A percentile compares a stretch with the other conserved stretches of the same genome.
Evolutionary conservation across 2,329 filamentous ascomycete genomes (phyloP).

Genomic region (Xylariales sp.): DNA sequence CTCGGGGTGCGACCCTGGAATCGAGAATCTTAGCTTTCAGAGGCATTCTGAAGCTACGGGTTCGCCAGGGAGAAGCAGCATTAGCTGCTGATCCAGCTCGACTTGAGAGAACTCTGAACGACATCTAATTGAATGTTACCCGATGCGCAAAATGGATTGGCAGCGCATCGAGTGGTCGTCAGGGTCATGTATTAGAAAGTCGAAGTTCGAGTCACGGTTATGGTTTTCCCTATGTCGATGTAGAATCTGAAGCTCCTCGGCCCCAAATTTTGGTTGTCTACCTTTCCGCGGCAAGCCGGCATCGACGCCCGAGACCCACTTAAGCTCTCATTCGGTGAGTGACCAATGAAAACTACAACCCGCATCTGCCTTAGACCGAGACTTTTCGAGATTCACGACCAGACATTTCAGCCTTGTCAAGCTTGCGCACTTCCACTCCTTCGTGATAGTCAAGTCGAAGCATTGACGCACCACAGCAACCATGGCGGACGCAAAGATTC

Average conservation of each 20-base stretch:
- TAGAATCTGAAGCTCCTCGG: slow-evolving; percentile 8
- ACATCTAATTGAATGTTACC: slow-evolving; percentile 45
- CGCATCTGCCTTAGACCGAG: slow-evolving; percentile 8
- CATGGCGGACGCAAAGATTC: slow-evolving; percentile 53
- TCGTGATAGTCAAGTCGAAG: slow-evolving; percentile 3
- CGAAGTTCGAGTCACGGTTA: slow-evolving; percentile 3
- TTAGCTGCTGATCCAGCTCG: slow-evolving; percentile 50
- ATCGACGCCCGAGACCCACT: background rate
- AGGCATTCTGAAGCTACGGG: slow-evolving; percentile 60
- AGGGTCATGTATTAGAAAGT: background rate
- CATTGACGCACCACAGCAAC: slow-evolving; percentile 7
- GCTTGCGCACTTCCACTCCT: background rate
- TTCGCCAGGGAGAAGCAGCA: slow-evolving; percentile 36
- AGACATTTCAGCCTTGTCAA: slow-evolving; percentile 11
- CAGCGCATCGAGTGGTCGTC: slow-evolving; percentile 28
- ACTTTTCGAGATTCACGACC: slow-evolving; percentile 8
- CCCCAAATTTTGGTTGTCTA: slow-evolving; percentile 14
- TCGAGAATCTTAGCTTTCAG: slow-evolving; percentile 70
- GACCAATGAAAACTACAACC: slow-evolving; percentile 6
- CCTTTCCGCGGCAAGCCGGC: background rate
- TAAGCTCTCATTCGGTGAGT: slow-evolving; percentile 6
- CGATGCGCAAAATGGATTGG: slow-evolving; percentile 28
- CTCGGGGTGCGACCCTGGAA: slow-evolving; percentile 48
- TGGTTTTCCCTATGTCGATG: slow-evolving; percentile 10
- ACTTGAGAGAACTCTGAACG: slow-evolving; percentile 47